Base-by-base conservation (phyloP, 768 basidiomycete genomes). In the Naganishia vaughanmartiniae region DNA sequence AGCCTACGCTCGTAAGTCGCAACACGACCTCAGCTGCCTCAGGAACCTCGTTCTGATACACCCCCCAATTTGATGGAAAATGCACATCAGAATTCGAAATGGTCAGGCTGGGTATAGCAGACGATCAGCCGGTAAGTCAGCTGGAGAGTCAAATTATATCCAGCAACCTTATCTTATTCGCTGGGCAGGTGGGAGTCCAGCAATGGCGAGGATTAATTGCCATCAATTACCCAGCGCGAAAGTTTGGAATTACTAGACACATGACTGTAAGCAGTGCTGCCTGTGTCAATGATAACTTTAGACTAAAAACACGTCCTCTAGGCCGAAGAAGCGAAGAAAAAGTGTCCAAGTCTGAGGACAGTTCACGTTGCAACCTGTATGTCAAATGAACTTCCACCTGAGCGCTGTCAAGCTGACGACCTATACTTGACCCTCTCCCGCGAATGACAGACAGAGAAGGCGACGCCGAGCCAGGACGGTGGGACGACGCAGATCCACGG, bases 321-420 rank as follows among this genome's bases (percentile, higher is more conserved):
- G 76, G 77, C 83, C 21, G 73, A 79, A 36, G 91, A 94, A 55
- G 92, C 95, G 9, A 85, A 88, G 82, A 88, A 90, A 80, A 87
- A 87, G 73, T 98, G 94, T 79, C 94, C 95, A 0, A 83, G 92
- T 60, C 83, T 98, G 10, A 83, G 87, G 39, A 87, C 92, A 4
- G 89, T 96, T 9, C 95, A 99, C 83, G 93, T 95, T 19, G 93
- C 94, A 21, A 98, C 96, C 14, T 98, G 92, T 82, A 90, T 82
- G 76, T 33, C 3, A 24, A 7, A 26, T n/a, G 21, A 24, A 12
- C 4, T 9, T 14, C 17, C 24, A 7, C 6, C 48, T 51, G n/a
- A n/a, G 48, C 42, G 7, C 6, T 9, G 9, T 42, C 7, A 51
- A 24, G 24, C 14, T 51, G n/a, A n/a, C 7, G n/a, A n/a, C 4